Evolutionary conservation across 2,329 filamentous ascomycete genomes (phyloP), one percentile per base, ranked within the genome.

Genomic region (Scedosporium boydii): DNA sequence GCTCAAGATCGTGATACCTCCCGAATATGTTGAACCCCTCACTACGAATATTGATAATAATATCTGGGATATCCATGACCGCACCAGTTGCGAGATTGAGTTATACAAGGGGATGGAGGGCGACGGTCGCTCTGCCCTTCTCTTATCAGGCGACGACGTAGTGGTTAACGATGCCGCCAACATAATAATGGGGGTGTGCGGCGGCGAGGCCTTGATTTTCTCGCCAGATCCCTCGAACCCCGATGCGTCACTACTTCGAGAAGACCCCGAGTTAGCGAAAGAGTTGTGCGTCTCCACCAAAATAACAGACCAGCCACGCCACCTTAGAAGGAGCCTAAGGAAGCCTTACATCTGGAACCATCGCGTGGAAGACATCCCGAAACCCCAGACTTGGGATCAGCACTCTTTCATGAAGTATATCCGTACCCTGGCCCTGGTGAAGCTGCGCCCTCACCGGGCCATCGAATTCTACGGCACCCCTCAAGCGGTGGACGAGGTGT

Each of bases 361-460:
- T 14, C 70, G 70, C 6, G 78, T 77, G 29, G 72, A 78, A 62
- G 67, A 75, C 51, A 74, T 78, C 7, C 71, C 74, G 0, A 70
- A 68, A 29, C 79, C 79, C 0, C 46, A 62, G 1, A 55, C 63
- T 1, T 82, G 80, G 80, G 78, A 77, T 3, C 69, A 68, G 57
- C 67, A 73, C 44, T 70, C 73, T 1, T 75, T 82, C 16, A 70
- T 77, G 58, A 64, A 68, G 2, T 82, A 82, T 65, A 71, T 82
- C 21, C 69, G 70, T 0, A 69, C 70, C 0, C 69, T 83, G n/a
- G 72, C 72, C 7, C 75, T 74, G 58, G 74, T 75, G 1, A 72
- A 70, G 6, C 66, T 79, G 41, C 68, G 70, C 6, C 63, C 72
- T 0, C 69, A 74, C 16, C 65, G 74, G 1, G 72, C 70, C 7